Evolutionary conservation across 805 yeast genomes (phyloP).

Genomic region (Myxozyma nipponensis): DNA sequence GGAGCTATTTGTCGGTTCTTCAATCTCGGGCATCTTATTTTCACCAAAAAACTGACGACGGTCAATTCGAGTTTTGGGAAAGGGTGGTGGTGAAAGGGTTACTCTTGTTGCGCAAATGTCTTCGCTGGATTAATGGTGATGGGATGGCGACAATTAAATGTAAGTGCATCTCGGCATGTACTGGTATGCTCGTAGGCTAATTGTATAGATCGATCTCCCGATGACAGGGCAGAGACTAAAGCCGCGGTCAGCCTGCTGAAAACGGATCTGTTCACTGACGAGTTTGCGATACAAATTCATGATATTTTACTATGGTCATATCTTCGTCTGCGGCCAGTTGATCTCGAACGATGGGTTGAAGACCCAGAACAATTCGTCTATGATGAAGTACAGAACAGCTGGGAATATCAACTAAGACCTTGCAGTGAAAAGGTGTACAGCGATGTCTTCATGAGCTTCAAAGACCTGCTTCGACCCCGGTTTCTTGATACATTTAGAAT

Average conservation of each 20-base stretch:
- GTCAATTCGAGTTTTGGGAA: slow-evolving; percentile 68
- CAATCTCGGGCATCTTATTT: slow-evolving; percentile 56
- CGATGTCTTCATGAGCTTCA: slow-evolving; percentile 63
- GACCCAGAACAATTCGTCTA: slow-evolving; percentile 94
- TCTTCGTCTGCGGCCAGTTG: slow-evolving; percentile 66
- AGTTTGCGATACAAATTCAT: slow-evolving; percentile 54
- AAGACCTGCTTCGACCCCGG: slow-evolving; percentile 48
- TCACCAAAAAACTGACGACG: slow-evolving; percentile 43
- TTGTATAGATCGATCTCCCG: slow-evolving; percentile 49
- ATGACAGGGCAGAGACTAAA: slow-evolving; percentile 61
- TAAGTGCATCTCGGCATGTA: neutral
- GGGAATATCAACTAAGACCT: slow-evolving; percentile 80
- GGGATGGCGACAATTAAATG: slow-evolving; percentile 53
- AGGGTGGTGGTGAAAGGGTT: slow-evolving; percentile 57
- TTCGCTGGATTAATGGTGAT: slow-evolving; percentile 58
- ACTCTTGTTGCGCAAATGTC: slow-evolving; percentile 57
- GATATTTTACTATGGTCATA: slow-evolving; percentile 70
- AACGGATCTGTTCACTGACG: slow-evolving; percentile 54
- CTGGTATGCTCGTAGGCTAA: neutral
- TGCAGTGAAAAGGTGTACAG: slow-evolving; percentile 84
- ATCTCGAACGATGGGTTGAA: slow-evolving; percentile 72
- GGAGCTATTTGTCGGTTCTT: slow-evolving; percentile 56
- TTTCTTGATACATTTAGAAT: slow-evolving; percentile 15
- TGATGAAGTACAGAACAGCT: slow-evolving; percentile 70
- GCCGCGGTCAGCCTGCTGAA: slow-evolving; percentile 53